Conservation (phyloP, 495 filamentous ascomycete species). For the Annulohypoxylon moriforme region DNA sequence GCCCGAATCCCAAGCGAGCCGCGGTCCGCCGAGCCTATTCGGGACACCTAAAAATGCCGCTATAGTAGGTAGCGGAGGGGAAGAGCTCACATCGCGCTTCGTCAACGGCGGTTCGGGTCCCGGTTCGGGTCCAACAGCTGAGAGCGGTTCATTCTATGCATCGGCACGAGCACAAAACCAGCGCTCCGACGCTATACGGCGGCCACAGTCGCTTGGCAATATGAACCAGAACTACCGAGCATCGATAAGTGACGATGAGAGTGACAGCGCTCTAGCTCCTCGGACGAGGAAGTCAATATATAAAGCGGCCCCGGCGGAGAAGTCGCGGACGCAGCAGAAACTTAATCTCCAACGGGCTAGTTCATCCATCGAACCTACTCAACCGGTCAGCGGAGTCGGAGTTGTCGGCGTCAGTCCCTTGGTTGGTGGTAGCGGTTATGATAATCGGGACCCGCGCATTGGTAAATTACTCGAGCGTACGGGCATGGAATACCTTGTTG, state of each 20-base stretch:
- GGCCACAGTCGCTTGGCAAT: constrained; percentile 54
- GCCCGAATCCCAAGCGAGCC: constrained; percentile 49
- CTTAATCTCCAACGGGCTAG: constrained; percentile 75
- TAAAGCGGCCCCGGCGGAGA: constrained; percentile 57
- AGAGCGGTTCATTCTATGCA: constrained; percentile 47
- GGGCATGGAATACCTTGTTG: constrained; percentile 72
- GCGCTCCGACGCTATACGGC: constrained; percentile 42
- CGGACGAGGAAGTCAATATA: constrained; percentile 46
- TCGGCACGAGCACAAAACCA: constrained; percentile 26
- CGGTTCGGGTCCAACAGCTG: constrained; percentile 46
- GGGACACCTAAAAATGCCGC: constrained; percentile 53
- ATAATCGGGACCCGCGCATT: constrained; percentile 63
- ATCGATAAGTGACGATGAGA: constrained; percentile 51
- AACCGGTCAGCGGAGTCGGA: constrained; percentile 53
- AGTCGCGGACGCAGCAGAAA: constrained; percentile 76
- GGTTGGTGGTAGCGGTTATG: constrained; percentile 55
- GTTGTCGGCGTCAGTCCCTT: constrained; percentile 52
- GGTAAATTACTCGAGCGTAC: constrained; percentile 69
- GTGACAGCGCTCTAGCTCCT: constrained; percentile 53
- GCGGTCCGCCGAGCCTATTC: constrained; percentile 52
- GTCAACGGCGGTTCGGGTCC: constrained; percentile 57
- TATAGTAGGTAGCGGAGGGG: constrained; percentile 58
- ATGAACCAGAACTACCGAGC: constrained; percentile 44
- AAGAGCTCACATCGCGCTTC: constrained; percentile 64
- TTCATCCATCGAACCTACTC: constrained; percentile 69